phyloP scores from a whole-genome alignment of 176 grass and related monocot species.

The Puya raimondii region DNA sequence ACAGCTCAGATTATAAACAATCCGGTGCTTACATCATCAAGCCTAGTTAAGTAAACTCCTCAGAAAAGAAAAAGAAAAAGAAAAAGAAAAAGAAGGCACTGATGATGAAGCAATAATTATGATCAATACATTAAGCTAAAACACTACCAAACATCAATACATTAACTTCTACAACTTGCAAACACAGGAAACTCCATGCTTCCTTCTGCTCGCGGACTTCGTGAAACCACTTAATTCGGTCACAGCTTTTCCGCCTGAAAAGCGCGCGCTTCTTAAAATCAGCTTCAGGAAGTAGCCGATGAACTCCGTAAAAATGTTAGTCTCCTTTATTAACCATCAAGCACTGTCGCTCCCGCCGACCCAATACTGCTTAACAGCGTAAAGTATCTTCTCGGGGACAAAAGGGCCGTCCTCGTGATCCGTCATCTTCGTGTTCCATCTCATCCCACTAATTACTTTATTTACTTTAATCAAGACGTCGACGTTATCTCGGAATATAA shows the following conservation, averaged over 20 bases:
- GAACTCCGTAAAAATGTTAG: neutral
- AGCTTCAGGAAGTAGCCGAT: neutral
- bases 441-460: slow-evolving; percentile 38
- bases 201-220: neutral
- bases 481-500: slow-evolving; percentile 72
- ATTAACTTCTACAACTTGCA: neutral
- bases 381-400: slow-evolving; percentile 66
- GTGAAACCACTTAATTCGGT: neutral
- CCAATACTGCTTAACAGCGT: slow-evolving; percentile 78
- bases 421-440: slow-evolving; percentile 55
- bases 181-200: neutral
- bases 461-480: slow-evolving; percentile 56
- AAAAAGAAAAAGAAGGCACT: neutral
- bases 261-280: neutral
- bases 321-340: neutral
- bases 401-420: slow-evolving; percentile 65
- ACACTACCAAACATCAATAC: neutral
- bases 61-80: neutral
- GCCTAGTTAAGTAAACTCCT: neutral
- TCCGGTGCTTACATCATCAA: neutral
- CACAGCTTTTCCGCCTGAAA: neutral
- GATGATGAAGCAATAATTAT: neutral
- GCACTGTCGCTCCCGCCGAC: slow-evolving; percentile 25
- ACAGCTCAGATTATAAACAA: neutral
- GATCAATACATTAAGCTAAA: neutral